Evolutionary conservation across 2,329 filamentous ascomycete genomes (phyloP).

Genomic region (Botrytis byssoidea): DNA sequence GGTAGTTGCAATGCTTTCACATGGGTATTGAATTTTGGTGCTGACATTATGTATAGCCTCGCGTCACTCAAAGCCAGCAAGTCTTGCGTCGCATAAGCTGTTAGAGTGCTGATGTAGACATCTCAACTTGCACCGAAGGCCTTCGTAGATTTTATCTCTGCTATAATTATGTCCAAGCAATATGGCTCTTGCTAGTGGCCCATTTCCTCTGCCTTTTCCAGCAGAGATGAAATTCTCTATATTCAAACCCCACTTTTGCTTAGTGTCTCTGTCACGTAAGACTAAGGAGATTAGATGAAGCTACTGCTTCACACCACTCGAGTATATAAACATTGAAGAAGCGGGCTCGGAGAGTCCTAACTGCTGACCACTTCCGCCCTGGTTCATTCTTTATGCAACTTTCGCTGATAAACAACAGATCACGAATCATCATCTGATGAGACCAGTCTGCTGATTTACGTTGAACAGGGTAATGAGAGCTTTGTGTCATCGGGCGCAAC

Average conservation of each 20-base stretch:
- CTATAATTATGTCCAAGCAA: not conserved
- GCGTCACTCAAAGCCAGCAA: not conserved
- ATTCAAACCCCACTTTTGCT: not conserved
- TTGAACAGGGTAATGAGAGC: not conserved
- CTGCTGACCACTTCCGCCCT: not conserved
- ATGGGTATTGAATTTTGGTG: not conserved
- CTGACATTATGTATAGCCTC: conserved; percentile 2
- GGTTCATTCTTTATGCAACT: not conserved
- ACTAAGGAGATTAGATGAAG: not conserved
- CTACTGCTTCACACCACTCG: not conserved
- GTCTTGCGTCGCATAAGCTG: not conserved
- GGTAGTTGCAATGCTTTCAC: not conserved
- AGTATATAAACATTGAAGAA: not conserved
- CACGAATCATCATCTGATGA: not conserved
- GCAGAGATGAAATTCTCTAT: not conserved
- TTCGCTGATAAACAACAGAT: not conserved
- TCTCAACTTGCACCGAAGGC: not conserved
- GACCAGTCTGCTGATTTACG: too few species aligned
- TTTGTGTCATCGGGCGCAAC: not conserved
- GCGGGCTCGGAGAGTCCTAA: not conserved
- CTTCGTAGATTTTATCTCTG: not conserved
- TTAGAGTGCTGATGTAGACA: not conserved
- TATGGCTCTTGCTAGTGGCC: not conserved
- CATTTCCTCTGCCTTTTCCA: not conserved
- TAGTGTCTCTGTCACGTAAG: not conserved